phyloP scores from a whole-genome alignment of 2,329 filamentous ascomycete genomes.

The Lecanicillium sp. region DNA sequence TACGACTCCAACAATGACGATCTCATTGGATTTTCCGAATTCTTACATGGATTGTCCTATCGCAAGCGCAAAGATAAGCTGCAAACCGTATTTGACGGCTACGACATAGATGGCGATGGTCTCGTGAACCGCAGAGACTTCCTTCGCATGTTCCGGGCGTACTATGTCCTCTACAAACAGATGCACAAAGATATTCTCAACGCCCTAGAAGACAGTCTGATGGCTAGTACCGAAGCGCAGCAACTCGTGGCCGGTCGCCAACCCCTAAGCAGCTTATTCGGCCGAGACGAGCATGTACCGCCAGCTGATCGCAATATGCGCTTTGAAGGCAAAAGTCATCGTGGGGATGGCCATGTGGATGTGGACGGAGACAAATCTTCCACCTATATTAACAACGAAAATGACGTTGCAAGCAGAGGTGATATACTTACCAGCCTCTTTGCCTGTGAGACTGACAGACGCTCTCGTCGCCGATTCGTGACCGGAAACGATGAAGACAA shows the following conservation, averaged over 20 bases:
- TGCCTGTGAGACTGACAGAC: constrained; percentile 24
- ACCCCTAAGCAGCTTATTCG: constrained; percentile 67
- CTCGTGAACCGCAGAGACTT: constrained; percentile 83
- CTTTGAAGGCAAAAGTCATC: constrained; percentile 60
- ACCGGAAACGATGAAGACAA: constrained; percentile 23
- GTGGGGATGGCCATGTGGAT: constrained; percentile 55
- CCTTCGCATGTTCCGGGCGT: constrained; percentile 82
- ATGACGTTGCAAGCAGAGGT: constrained; percentile 53
- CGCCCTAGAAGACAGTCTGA: constrained; percentile 68
- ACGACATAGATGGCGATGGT: constrained; percentile 84
- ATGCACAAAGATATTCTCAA: constrained; percentile 79
- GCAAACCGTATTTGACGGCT: constrained; percentile 72
- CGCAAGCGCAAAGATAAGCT: constrained; percentile 62
- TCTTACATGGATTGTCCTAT: constrained; percentile 72
- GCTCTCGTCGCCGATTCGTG: constrained; percentile 20
- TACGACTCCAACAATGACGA: constrained; percentile 89
- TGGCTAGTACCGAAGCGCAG: constrained; percentile 66
- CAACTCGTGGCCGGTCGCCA: constrained; percentile 69
- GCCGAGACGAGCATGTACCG: constrained; percentile 63
- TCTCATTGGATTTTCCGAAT: constrained; percentile 87
- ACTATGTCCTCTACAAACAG: constrained; percentile 85
- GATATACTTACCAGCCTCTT: constrained; percentile 52
- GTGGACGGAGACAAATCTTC: constrained; percentile 50
- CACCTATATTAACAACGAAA: constrained; percentile 50
- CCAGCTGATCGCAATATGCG: constrained; percentile 47